A percentile compares a stretch with the other conserved stretches of the same genome.
phyloP scores from a whole-genome alignment of 148 eudicot species.

The Hydrangea macrophylla region DNA sequence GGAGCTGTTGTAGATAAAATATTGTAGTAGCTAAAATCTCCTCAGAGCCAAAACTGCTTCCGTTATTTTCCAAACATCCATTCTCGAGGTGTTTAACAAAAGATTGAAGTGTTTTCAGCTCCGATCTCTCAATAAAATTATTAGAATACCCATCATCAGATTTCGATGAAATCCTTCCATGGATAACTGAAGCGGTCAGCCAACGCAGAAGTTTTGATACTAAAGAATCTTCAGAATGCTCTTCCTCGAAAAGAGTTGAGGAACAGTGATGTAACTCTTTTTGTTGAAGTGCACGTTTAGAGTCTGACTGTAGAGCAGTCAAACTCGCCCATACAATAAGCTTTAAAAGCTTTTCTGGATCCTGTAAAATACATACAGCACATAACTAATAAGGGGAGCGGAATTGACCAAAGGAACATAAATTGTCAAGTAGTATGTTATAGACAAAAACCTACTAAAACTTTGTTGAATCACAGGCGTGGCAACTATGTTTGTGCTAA shows the following conservation, averaged over 20 bases:
- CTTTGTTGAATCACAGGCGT: background rate
- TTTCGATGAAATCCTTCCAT: constrained; percentile 41
- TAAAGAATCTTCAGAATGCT: constrained; percentile 42
- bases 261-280: constrained; percentile 19
- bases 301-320: constrained; percentile 50
- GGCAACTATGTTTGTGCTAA: too few species aligned
- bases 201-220: constrained; percentile 66
- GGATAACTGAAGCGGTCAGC: constrained; percentile 76
- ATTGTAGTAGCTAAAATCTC: constrained; percentile 51
- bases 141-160: constrained; percentile 14
- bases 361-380: constrained; percentile 36
- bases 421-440: background rate
- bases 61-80: constrained; percentile 21
- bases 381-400: background rate
- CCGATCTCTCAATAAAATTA: constrained; percentile 19
- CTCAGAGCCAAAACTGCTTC: constrained; percentile 29
- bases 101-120: constrained; percentile 41
- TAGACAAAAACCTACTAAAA: background rate
- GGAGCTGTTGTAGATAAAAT: constrained; percentile 58
- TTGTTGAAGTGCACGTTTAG: constrained; percentile 16
- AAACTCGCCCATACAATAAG: constrained; percentile 74
- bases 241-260: constrained; percentile 12
- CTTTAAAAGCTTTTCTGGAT: constrained; percentile 48
- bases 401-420: background rate
- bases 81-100: constrained; percentile 31